These are phyloP conservation scores for Rhizopogon vinicolor DNA, from an alignment of 768 basidiomycete species.

Conservation along the genomic window DNA sequence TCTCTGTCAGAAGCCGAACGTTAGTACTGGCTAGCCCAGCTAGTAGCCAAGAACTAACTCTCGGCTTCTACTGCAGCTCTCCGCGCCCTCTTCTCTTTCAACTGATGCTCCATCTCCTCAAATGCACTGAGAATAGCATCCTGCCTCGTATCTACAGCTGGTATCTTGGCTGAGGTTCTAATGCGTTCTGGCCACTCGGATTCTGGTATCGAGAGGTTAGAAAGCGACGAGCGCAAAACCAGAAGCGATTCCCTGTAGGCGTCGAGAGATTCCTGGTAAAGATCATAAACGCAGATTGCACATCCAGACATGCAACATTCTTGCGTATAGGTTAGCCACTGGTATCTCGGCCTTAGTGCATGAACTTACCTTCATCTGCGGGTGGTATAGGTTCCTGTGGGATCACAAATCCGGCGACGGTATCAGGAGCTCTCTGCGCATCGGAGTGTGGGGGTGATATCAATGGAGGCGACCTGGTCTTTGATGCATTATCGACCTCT, in stretches of 20 bases:
- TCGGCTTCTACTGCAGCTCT: slow-evolving; percentile 29
- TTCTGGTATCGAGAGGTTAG: slow-evolving; percentile 43
- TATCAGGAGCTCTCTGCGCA: slow-evolving; percentile 1
- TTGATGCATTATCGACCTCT: slow-evolving; percentile 5
- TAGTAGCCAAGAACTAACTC: slow-evolving; percentile 31
- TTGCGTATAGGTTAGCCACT: slow-evolving; percentile 22
- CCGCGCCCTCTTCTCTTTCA: slow-evolving; percentile 42
- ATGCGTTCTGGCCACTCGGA: slow-evolving; percentile 63
- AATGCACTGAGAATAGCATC: slow-evolving; percentile 56
- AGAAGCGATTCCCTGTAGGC: slow-evolving; percentile 55
- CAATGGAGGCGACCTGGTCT: neutral
- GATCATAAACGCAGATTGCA: slow-evolving; percentile 86
- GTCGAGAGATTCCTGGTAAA: slow-evolving; percentile 72
- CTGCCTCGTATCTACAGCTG: slow-evolving; percentile 13
- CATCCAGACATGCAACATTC: slow-evolving; percentile 97
- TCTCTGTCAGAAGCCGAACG: slow-evolving; percentile 14
- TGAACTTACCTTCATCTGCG: slow-evolving; percentile 55
- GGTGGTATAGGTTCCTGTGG: slow-evolving; percentile 62
- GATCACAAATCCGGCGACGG: slow-evolving; percentile 31
- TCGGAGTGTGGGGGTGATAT: neutral
- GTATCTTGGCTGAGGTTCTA: slow-evolving; percentile 14
- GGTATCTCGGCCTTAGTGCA: neutral
- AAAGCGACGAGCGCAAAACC: slow-evolving; percentile 47
- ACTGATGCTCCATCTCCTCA: slow-evolving; percentile 60
- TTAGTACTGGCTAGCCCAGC: slow-evolving; percentile 1